Conservation (phyloP, 2,329 filamentous ascomycete species). For the Epichloe hybrida region DNA sequence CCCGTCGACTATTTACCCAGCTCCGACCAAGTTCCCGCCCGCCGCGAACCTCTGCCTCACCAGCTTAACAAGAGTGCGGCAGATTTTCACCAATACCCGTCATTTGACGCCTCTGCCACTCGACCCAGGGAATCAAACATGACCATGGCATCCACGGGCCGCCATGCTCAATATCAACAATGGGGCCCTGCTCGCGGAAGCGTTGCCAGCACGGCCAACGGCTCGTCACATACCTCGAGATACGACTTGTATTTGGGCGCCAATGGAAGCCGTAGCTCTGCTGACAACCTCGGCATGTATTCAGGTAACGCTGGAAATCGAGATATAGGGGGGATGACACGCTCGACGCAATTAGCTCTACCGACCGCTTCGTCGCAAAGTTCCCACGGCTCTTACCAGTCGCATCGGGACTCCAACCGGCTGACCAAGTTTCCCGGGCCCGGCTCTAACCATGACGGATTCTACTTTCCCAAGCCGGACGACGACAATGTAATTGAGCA, state of each 20-base stretch:
- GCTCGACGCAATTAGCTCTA: constrained; percentile 30
- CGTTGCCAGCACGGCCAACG: constrained; percentile 36
- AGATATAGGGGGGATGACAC: constrained; percentile 18
- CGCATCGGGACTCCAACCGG: constrained; percentile 42
- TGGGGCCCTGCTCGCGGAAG: constrained; percentile 49
- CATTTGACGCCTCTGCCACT: constrained; percentile 42
- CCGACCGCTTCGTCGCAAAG: constrained; percentile 43
- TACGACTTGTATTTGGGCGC: constrained; percentile 50
- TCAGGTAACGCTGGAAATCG: constrained; percentile 39
- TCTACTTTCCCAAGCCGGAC: constrained; percentile 56
- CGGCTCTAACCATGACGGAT: constrained; percentile 30
- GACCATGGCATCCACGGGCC: constrained; percentile 51
- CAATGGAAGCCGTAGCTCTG: constrained; percentile 43
- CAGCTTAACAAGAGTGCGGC: constrained; percentile 64
- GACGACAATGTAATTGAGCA: constrained; percentile 79
- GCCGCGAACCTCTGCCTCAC: constrained; percentile 65
- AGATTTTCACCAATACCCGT: constrained; percentile 86
- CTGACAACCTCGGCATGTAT: constrained; percentile 41
- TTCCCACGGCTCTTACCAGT: constrained; percentile 34
- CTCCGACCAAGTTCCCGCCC: constrained; percentile 46
- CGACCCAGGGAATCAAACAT: constrained; percentile 33
- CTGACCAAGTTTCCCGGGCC: constrained; percentile 36
- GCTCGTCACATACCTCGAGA: constrained; percentile 40
- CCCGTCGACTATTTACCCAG: constrained; percentile 60
- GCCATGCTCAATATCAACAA: constrained; percentile 64